A percentile compares a stretch with the other conserved stretches of the same genome.
Evolutionary conservation across 441 rosid species (phyloP).

Genomic region (Gossypium davidsonii): DNA sequence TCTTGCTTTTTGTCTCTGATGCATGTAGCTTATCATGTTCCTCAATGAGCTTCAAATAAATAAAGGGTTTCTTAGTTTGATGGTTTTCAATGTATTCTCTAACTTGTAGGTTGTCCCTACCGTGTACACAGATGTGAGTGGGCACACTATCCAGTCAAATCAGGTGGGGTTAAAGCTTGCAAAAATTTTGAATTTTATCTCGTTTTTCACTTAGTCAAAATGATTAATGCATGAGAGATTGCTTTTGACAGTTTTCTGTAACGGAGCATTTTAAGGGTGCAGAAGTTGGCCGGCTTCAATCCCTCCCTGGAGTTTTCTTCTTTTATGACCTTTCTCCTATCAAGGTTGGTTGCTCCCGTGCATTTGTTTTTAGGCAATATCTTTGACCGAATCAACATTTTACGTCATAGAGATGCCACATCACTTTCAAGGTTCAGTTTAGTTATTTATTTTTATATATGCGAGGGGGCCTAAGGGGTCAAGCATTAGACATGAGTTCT

Average conservation of each 20-base stretch:
- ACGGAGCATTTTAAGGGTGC: conserved; percentile 78
- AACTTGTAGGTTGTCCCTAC: conserved; percentile 81
- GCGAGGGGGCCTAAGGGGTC: not conserved
- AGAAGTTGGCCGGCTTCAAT: conserved; percentile 57
- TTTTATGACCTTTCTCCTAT: conserved; percentile 96
- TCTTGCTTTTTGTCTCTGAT: not conserved
- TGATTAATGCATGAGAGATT: conserved; percentile 13
- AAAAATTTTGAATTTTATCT: not conserved
- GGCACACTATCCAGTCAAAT: conserved; percentile 82
- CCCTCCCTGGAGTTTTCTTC: conserved; percentile 94
- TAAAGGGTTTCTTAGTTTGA: not conserved
- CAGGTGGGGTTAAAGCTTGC: conserved; percentile 41
- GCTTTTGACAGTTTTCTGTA: conserved; percentile 69
- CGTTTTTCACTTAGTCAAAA: not conserved
- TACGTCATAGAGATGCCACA: not conserved
- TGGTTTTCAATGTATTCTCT: not conserved
- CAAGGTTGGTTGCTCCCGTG: conserved; percentile 43
- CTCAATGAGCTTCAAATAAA: not conserved
- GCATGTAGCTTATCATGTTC: not conserved
- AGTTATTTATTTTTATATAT: not conserved
- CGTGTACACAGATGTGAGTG: conserved; percentile 69
- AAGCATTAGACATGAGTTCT: not conserved
- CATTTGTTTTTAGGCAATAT: not conserved
- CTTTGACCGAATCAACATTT: not conserved
- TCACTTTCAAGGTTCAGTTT: not conserved